These are phyloP conservation scores for Clonostachys solani DNA, from an alignment of 2,329 filamentous ascomycete genomes.

Conservation along the genomic window DNA sequence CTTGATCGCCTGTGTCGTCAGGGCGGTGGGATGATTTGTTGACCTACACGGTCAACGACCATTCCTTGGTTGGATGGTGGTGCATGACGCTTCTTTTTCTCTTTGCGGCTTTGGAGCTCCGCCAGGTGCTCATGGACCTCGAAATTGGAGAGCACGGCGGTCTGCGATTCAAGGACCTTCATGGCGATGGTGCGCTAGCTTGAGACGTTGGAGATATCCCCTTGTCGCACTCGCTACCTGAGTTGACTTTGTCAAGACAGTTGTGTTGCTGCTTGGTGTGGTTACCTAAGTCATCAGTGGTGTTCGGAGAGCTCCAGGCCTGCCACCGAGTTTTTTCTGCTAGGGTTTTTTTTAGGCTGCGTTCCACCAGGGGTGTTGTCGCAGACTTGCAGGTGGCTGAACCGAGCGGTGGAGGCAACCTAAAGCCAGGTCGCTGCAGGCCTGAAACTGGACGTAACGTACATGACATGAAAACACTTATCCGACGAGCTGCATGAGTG, in stretches of 20 bases:
- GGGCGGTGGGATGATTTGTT: not conserved
- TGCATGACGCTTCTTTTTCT: constrained; percentile 39
- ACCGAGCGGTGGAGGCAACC: too few species aligned
- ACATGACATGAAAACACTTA: too few species aligned
- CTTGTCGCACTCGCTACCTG: too few species aligned
- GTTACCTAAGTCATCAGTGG: not conserved
- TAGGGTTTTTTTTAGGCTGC: not conserved
- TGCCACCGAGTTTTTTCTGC: not conserved
- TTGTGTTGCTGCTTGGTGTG: too few species aligned
- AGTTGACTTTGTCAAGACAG: constrained; percentile 4
- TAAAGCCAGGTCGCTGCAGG: too few species aligned
- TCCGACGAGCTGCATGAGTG: too few species aligned
- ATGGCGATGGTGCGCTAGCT: constrained; percentile 24
- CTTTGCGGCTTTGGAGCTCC: constrained; percentile 48
- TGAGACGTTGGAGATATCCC: too few species aligned
- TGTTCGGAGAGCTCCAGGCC: not conserved
- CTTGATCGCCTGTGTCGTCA: not conserved
- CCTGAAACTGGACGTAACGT: too few species aligned
- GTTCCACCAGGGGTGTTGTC: not conserved
- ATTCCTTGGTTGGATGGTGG: constrained; percentile 56
- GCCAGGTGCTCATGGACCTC: constrained; percentile 66
- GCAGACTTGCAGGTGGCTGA: too few species aligned
- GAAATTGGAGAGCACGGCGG: constrained; percentile 66
- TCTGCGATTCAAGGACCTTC: constrained; percentile 70
- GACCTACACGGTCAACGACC: constrained; percentile 58